Percentiles rank a stretch among this genome's conserved stretches.
Evolutionary conservation across 2,329 filamentous ascomycete species (phyloP).

Genomic region (Cercospora beticola): DNA sequence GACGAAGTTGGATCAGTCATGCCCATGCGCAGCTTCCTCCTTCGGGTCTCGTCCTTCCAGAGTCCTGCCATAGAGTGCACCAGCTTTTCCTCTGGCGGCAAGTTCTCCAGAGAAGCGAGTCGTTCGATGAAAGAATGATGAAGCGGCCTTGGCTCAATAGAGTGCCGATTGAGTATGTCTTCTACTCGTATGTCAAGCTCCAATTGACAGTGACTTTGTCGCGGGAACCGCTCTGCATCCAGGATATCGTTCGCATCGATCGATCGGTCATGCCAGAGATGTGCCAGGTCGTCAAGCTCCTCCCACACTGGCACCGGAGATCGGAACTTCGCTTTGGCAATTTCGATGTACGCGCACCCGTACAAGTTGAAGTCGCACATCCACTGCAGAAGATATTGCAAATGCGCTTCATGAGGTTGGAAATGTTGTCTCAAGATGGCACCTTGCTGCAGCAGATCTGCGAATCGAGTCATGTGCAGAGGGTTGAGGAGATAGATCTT

Average conservation of each 20-base stretch:
- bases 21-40: conserved; percentile 71
- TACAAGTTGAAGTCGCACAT: conserved; percentile 99
- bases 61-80: conserved; percentile 92
- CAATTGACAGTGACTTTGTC: conserved; percentile 82
- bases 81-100: conserved; percentile 70
- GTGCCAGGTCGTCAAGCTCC: conserved; percentile 59
- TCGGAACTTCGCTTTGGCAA: conserved; percentile 69
- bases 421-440: conserved; percentile 79
- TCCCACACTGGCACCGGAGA: conserved; percentile 69
- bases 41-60: conserved; percentile 84
- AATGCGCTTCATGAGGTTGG: conserved; percentile 90
- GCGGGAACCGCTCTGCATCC: conserved; percentile 64
- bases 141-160: conserved; percentile 72
- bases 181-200: conserved; percentile 89
- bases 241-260: conserved; percentile 61
- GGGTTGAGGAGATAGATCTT: conserved; percentile 96
- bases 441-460: conserved; percentile 84
- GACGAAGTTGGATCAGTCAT: conserved; percentile 64
- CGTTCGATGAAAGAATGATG: conserved; percentile 87
- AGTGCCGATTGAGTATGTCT: conserved; percentile 78
- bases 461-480: conserved; percentile 77
- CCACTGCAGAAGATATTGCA: conserved; percentile 92
- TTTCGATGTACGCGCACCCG: conserved; percentile 82
- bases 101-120: conserved; percentile 51
- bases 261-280: conserved; percentile 78